Evolutionary conservation across 108 stramenopile species (phyloP).

Genomic region (Skeletonema potamos): DNA sequence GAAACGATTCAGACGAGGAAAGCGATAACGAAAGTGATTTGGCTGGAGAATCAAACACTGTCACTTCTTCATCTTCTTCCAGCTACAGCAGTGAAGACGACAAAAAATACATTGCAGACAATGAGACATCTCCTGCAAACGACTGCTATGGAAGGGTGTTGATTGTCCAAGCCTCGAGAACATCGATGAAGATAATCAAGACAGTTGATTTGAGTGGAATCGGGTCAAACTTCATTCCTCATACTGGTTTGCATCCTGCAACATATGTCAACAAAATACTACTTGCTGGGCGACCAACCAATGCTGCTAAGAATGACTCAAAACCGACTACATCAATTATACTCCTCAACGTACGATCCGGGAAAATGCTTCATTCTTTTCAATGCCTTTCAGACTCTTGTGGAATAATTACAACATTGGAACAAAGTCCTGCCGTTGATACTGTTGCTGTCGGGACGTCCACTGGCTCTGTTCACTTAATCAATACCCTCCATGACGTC

Average conservation of each 20-base stretch:
- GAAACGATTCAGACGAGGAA: slow-evolving; percentile 47
- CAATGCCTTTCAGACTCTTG: slow-evolving; percentile 37
- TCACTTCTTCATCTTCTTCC: not conserved
- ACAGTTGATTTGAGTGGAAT: slow-evolving; percentile 50
- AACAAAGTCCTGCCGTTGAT: slow-evolving; percentile 84
- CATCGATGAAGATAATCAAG: slow-evolving; percentile 56
- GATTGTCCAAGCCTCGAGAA: slow-evolving; percentile 60
- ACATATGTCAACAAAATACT: slow-evolving; percentile 90
- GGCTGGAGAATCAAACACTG: slow-evolving; percentile 18
- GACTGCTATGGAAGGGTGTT: slow-evolving; percentile 62
- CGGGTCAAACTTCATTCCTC: slow-evolving; percentile 55
- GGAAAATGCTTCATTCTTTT: slow-evolving; percentile 78
- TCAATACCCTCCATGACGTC: slow-evolving; percentile 74
- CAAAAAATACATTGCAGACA: slow-evolving; percentile 7
- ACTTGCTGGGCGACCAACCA: slow-evolving; percentile 51
- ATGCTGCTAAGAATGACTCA: slow-evolving; percentile 17
- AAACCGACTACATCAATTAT: slow-evolving; percentile 47
- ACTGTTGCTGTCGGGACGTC: slow-evolving; percentile 81
- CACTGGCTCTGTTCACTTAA: slow-evolving; percentile 65
- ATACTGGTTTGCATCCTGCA: slow-evolving; percentile 72
- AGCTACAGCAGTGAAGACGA: slow-evolving; percentile 7
- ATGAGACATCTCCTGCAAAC: slow-evolving; percentile 7
- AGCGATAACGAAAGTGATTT: slow-evolving; percentile 29
- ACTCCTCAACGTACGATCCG: slow-evolving; percentile 76
- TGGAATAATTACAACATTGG: slow-evolving; percentile 54